A percentile compares a stretch with the other conserved stretches of the same genome.
These are phyloP conservation scores for Ustilago trichophora DNA, from an alignment of 1,284 basidiomycete genomes.

Conservation along the genomic window DNA sequence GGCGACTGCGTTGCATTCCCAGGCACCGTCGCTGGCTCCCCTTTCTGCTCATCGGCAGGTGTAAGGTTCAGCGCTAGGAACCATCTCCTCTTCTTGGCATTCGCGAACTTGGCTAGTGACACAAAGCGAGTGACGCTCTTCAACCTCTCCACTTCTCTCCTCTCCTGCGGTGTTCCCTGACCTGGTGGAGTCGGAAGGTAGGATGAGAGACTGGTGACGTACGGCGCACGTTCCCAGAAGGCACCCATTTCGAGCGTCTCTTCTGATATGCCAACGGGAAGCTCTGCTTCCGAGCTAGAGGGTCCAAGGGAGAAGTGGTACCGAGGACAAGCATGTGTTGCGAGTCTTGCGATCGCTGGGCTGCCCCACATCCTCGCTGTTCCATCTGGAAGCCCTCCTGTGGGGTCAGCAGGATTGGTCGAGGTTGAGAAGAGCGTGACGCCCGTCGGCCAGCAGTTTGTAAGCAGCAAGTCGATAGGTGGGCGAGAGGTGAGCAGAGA, in stretches of 20 bases:
- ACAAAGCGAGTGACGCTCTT: constrained; percentile 56
- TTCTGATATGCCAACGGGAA: constrained; percentile 25
- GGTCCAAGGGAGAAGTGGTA: constrained; percentile 61
- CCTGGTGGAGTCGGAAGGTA: constrained; percentile 2
- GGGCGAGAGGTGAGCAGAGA: constrained; percentile 13
- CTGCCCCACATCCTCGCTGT: constrained; percentile 55
- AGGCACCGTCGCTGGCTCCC: constrained; percentile 3
- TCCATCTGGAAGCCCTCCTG: constrained; percentile 34
- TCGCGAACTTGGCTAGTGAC: constrained; percentile 55
- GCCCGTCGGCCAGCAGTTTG: constrained; percentile 55
- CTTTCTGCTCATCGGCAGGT: constrained; percentile 16
- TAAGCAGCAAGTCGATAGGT: constrained; percentile 59
- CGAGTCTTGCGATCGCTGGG: constrained; percentile 45
- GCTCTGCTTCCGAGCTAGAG: not conserved
- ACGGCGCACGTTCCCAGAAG: constrained; percentile 63
- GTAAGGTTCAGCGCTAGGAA: constrained; percentile 60
- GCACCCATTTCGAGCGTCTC: constrained; percentile 40
- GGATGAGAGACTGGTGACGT: constrained; percentile 36
- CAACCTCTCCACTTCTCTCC: constrained; percentile 4
- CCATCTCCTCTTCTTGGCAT: constrained; percentile 59
- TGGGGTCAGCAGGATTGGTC: constrained; percentile 5
- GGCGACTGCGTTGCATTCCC: constrained; percentile 34
- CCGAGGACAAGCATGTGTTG: constrained; percentile 40
- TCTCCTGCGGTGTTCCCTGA: not conserved
- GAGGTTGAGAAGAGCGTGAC: constrained; percentile 47